Percentiles rank a stretch among this genome's conserved stretches.
These are phyloP conservation scores for Lentithecium fluviatile DNA, from an alignment of 495 filamentous ascomycete species.

Conservation along the genomic window DNA sequence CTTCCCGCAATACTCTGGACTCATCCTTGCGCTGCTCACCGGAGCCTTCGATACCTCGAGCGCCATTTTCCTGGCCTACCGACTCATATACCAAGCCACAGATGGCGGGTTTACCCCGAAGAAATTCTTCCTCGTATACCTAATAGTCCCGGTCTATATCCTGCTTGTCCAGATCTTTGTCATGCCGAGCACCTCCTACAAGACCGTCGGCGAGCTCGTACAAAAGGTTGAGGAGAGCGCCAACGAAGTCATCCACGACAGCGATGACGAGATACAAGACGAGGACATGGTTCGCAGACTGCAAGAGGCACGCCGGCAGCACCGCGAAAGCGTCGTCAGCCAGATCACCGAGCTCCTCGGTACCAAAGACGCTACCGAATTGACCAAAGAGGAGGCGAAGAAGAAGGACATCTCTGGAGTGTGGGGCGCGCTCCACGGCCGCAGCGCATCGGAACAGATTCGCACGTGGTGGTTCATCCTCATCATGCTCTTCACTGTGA, in stretches of 20 bases:
- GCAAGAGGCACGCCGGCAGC: constrained; percentile 59
- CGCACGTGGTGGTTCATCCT: constrained; percentile 81
- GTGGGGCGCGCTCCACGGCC: constrained; percentile 85
- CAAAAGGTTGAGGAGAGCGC: constrained; percentile 61
- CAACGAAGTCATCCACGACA: constrained; percentile 44
- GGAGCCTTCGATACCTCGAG: constrained; percentile 89
- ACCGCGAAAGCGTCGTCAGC: constrained; percentile 64
- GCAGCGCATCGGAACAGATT: constrained; percentile 71
- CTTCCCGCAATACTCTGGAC: constrained; percentile 79
- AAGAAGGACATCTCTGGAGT: constrained; percentile 68
- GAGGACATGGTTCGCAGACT: constrained; percentile 25
- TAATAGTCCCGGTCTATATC: constrained; percentile 71
- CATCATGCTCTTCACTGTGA: constrained; percentile 80
- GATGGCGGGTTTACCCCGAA: constrained; percentile 60
- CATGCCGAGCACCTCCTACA: constrained; percentile 81
- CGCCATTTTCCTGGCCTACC: constrained; percentile 84
- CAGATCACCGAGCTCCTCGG: constrained; percentile 75
- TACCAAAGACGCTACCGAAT: constrained; percentile 53
- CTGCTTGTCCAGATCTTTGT: constrained; percentile 65
- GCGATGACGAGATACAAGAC: constrained; percentile 47
- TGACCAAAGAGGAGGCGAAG: constrained; percentile 55
- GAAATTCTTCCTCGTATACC: constrained; percentile 74
- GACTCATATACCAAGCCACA: constrained; percentile 67
- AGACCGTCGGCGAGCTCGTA: constrained; percentile 81
- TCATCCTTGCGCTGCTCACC: constrained; percentile 81